phyloP scores from a whole-genome alignment of 73 alveolate genomes.

The Paraurostyla sp. region DNA sequence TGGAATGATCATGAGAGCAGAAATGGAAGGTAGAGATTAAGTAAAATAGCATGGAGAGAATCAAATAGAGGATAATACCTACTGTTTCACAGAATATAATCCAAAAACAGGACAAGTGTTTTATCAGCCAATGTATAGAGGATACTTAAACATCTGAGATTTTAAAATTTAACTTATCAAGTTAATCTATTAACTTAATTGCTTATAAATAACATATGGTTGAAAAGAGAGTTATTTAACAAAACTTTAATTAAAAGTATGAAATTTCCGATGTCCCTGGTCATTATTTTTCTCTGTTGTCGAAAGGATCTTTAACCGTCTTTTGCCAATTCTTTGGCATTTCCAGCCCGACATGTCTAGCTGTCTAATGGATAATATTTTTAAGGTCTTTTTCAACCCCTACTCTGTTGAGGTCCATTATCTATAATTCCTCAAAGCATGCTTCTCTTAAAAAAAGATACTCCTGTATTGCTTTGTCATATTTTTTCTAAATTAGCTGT shows the following conservation, averaged over 20 bases:
- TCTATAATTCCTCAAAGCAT: background rate
- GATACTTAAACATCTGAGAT: background rate
- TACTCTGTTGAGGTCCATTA: slow-evolving; percentile 34
- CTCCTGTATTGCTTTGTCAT: background rate
- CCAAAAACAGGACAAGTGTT: slow-evolving; percentile 4
- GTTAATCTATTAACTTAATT: background rate
- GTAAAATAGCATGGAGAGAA: background rate
- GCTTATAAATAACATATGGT: background rate
- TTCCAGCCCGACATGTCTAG: slow-evolving; percentile 39
- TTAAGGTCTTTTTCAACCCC: slow-evolving; percentile 40
- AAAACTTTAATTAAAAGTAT: background rate
- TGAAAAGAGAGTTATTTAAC: background rate
- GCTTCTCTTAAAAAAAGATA: background rate
- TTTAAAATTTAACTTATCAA: too few relatives aligned
- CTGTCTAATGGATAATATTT: background rate
- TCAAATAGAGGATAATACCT: background rate
- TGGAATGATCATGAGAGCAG: slow-evolving; percentile 80
- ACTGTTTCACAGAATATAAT: background rate
- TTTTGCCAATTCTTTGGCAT: slow-evolving; percentile 42
- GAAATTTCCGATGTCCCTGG: background rate
- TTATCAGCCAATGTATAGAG: background rate
- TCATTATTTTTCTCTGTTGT: background rate
- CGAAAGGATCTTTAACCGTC: background rate
- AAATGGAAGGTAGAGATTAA: slow-evolving; percentile 59
- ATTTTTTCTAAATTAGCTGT: background rate